Base-by-base conservation (phyloP, 345 rosid species). In the Gossypium thurberi region DNA sequence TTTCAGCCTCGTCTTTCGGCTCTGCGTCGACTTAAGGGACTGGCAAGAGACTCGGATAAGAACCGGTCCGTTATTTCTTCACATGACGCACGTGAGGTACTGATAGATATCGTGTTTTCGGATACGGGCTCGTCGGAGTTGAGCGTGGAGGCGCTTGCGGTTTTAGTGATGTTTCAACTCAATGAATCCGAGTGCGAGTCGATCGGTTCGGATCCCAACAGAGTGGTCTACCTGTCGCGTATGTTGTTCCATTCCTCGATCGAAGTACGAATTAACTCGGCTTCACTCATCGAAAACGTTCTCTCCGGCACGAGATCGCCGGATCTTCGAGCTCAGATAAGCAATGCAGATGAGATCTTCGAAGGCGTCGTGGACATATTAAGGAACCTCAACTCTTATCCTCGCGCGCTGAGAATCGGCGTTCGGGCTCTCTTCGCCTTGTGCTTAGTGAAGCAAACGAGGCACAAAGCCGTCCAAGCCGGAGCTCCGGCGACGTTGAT, bases 31-130 rank as follows among this genome's bases (percentile, higher is more conserved):
- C 88, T 95, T 46, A 84, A 89, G 65, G 90, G 87, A 3, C 89
- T 95, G 51, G 96, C 99, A 43, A 89, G 96, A 10, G 99, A 95
- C 76, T 88, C 93, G 55, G 99, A 92, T 10, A 91, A 89, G 73
- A 92, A 95, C 68, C 90, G 93, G 8, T 77, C 85, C 11, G 47
- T 91, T 62, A 89, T 95, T 72, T 82, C 91, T 3, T 82, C 88
- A 2, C 87, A 77, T n/a, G 84, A 91, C 82, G 91, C 85, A 0
- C 78, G 81, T 13, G 94, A 80, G 64, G 50, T 84, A 20, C 75
- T 87, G 42, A 47, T 78, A 8, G 79, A 72, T 13, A 61, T 92
- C 25, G 44, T 92, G 40, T 92, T 95, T 73, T 57, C 83, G 1
- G 81, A 78, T 43, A 20, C 70, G 1, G 84, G 61, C 47, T 78